phyloP scores from a whole-genome alignment of 139 green algal species.

The Haematococcus sp. region DNA sequence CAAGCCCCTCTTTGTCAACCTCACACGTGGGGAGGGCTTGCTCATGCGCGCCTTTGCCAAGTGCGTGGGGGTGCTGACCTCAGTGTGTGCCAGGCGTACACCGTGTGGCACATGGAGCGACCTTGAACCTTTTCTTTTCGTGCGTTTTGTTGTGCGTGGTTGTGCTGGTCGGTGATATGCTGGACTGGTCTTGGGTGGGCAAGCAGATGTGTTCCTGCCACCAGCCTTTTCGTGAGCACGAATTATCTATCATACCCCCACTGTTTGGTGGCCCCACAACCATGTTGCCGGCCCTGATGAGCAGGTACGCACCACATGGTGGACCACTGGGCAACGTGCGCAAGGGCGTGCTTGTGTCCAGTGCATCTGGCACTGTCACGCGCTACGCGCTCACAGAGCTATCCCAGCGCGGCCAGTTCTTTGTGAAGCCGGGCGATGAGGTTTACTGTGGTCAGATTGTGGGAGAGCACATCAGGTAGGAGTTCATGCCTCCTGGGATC shows the following conservation, averaged over 20 bases:
- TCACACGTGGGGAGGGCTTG: slow-evolving; percentile 77
- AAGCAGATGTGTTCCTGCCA: no score
- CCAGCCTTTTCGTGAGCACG: no score
- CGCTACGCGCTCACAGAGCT: slow-evolving; percentile 71
- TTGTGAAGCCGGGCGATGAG: slow-evolving; percentile 57
- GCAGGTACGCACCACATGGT: slow-evolving; percentile 37
- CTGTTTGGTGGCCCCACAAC: no score
- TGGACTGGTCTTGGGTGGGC: no score
- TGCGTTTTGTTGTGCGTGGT: neutral
- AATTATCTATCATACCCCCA: no score
- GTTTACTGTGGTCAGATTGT: slow-evolving; percentile 86
- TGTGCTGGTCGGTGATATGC: no score
- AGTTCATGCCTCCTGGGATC: no score
- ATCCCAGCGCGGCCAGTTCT: slow-evolving; percentile 75
- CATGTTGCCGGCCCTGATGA: no score
- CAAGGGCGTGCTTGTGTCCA: slow-evolving; percentile 67
- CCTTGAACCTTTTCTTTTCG: neutral
- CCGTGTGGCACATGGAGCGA: neutral
- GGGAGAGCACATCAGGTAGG: slow-evolving; percentile 62
- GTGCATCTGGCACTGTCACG: slow-evolving; percentile 44
- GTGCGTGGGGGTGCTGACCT: slow-evolving; percentile 9
- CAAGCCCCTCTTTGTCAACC: slow-evolving; percentile 63
- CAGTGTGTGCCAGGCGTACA: neutral
- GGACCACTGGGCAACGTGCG: slow-evolving; percentile 60
- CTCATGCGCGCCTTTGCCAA: slow-evolving; percentile 72